phyloP scores from a whole-genome alignment of 2,329 filamentous ascomycete species.

The Neofusicoccum umdonicola region DNA sequence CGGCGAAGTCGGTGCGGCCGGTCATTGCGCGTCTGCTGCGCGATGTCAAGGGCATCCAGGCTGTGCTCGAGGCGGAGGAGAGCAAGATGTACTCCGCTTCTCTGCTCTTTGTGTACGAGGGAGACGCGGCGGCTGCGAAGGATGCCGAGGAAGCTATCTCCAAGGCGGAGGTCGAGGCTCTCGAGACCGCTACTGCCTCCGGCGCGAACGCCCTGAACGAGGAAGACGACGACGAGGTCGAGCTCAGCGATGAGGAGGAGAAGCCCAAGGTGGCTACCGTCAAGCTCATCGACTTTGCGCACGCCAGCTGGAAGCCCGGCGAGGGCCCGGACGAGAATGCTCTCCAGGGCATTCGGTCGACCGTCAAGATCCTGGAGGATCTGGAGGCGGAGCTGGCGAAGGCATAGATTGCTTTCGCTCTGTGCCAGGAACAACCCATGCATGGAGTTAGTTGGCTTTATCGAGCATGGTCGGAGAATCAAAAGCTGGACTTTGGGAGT shows the following conservation, averaged over 20 bases:
- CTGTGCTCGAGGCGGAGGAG: conserved; percentile 59
- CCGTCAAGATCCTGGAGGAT: conserved; percentile 68
- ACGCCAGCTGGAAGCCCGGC: conserved; percentile 79
- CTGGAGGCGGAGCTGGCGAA: conserved; percentile 43
- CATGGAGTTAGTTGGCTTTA: neutral
- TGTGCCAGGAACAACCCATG: neutral
- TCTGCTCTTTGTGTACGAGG: conserved; percentile 65
- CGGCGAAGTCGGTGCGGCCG: conserved; percentile 23
- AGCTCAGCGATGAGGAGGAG: conserved; percentile 51
- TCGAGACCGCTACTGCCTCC: conserved; percentile 42
- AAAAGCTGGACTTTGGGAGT: neutral
- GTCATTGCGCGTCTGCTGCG: conserved; percentile 28
- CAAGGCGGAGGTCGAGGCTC: conserved; percentile 15
- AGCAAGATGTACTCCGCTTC: conserved; percentile 67
- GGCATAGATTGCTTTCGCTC: neutral
- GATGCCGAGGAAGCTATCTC: conserved; percentile 22
- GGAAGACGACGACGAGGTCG: conserved; percentile 46
- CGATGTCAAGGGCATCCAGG: conserved; percentile 55
- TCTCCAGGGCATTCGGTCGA: conserved; percentile 69
- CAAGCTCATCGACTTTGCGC: conserved; percentile 95
- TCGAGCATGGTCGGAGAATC: neutral
- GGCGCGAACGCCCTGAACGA: conserved; percentile 27
- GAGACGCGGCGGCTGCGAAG: conserved; percentile 49
- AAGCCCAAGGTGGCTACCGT: conserved; percentile 69
- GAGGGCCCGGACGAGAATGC: conserved; percentile 83